Conservation (phyloP, 2,329 filamentous ascomycete genomes). For the Sarocladium oryzae region DNA sequence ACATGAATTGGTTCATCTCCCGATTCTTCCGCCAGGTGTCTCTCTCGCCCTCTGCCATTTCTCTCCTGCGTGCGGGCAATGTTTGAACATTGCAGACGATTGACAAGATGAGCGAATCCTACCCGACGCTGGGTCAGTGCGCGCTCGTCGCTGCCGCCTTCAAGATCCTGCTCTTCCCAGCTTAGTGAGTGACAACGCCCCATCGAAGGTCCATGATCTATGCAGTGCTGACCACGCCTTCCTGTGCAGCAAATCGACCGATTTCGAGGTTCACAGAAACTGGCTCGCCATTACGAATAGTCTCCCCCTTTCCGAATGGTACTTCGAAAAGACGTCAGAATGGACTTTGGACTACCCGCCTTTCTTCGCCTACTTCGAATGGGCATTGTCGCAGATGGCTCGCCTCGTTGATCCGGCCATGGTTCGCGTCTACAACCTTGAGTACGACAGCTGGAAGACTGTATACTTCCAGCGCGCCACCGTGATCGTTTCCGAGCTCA, state of each 20-base stretch:
- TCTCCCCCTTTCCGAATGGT: constrained; percentile 83
- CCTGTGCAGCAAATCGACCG: constrained; percentile 78
- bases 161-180: constrained; percentile 87
- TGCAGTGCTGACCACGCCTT: not conserved
- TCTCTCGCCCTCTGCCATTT: not conserved
- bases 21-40: no score
- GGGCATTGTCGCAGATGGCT: constrained; percentile 77
- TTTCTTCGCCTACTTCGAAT: constrained; percentile 97
- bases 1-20: no score
- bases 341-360: constrained; percentile 99
- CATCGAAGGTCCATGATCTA: not conserved
- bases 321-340: constrained; percentile 95
- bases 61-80: not conserved
- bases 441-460: constrained; percentile 88
- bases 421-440: constrained; percentile 72
- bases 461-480: constrained; percentile 88
- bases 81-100: not conserved
- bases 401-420: constrained; percentile 72
- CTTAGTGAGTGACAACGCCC: constrained; percentile 73
- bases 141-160: constrained; percentile 79
- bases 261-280: constrained; percentile 98
- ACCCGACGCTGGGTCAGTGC: constrained; percentile 85
- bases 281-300: constrained; percentile 96
- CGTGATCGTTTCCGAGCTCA: constrained; percentile 77
- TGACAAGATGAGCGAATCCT: constrained; percentile 64